Evolutionary conservation across 2,329 filamentous ascomycete species (phyloP).

Genomic region (Penicillium occitanis): DNA sequence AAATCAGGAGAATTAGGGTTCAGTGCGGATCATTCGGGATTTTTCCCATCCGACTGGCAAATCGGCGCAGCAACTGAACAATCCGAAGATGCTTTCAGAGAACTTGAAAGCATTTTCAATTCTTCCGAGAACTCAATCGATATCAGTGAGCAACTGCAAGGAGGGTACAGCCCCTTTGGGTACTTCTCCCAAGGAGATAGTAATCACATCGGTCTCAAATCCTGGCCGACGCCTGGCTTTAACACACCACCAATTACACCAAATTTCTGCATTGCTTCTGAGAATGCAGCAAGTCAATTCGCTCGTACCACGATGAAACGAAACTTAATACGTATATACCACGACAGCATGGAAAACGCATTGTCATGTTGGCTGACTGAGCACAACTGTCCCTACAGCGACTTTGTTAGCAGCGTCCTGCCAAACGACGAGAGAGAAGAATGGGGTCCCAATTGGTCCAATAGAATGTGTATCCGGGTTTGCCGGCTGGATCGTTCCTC

Average conservation of each 20-base stretch:
- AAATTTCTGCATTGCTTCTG: slow-evolving; percentile 16
- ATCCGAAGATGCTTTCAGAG: slow-evolving; percentile 7
- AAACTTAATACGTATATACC: slow-evolving; percentile 45
- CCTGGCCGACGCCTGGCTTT: neutral
- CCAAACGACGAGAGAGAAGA: slow-evolving; percentile 30
- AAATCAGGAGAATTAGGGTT: neutral
- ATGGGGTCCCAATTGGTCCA: slow-evolving; percentile 42
- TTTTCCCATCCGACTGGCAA: slow-evolving; percentile 5
- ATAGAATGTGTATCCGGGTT: slow-evolving; percentile 47
- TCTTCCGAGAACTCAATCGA: slow-evolving; percentile 4
- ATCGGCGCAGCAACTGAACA: neutral
- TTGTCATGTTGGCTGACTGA: slow-evolving; percentile 48
- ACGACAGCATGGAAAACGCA: slow-evolving; percentile 47
- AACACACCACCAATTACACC: neutral
- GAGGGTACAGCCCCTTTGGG: neutral
- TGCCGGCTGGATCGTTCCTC: slow-evolving; percentile 44
- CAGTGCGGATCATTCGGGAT: slow-evolving; percentile 3
- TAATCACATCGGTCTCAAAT: neutral
- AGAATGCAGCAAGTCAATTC: slow-evolving; percentile 35
- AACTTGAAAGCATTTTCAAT: neutral
- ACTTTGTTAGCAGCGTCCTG: slow-evolving; percentile 18
- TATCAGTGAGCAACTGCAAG: neutral
- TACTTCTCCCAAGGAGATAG: neutral
- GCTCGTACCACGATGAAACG: slow-evolving; percentile 40
- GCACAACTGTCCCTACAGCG: slow-evolving; percentile 46